Percentiles rank a stretch among this genome's conserved stretches.
These are phyloP conservation scores for Ustilago nuda DNA, from an alignment of 1,284 basidiomycete genomes.

Conservation along the genomic window DNA sequence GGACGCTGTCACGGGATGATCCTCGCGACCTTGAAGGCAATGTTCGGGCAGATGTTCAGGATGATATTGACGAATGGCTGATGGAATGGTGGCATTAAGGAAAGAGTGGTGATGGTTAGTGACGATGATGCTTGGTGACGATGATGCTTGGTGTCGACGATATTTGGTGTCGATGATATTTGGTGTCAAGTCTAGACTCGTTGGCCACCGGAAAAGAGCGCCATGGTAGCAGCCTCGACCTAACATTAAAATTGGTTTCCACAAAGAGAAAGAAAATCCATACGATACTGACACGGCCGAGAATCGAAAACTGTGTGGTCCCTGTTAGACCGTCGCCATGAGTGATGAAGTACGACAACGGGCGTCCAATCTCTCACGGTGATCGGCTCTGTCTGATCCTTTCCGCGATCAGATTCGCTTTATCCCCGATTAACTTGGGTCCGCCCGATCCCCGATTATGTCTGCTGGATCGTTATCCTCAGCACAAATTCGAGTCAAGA, in stretches of 20 bases:
- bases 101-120: neutral
- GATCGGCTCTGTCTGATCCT: too few relatives aligned
- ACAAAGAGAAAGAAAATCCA: too few relatives aligned
- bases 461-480: too few relatives aligned
- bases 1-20: neutral
- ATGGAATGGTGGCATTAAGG: neutral
- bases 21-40: neutral
- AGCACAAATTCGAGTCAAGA: too few relatives aligned
- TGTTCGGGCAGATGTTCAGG: neutral
- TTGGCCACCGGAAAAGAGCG: neutral
- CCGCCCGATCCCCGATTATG: too few relatives aligned
- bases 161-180: neutral
- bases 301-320: neutral
- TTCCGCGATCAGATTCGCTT: too few relatives aligned
- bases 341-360: too few relatives aligned
- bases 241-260: too few relatives aligned
- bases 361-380: too few relatives aligned
- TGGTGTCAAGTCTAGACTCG: neutral
- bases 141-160: neutral
- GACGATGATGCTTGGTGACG: neutral
- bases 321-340: conserved; percentile 10
- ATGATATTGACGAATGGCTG: neutral
- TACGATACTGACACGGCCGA: conserved; percentile 7
- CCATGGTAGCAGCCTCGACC: neutral
- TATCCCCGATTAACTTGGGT: too few relatives aligned